Evolutionary conservation across 192 early-diverging fungal genomes (phyloP).

Genomic region (Coemansia sp.): DNA sequence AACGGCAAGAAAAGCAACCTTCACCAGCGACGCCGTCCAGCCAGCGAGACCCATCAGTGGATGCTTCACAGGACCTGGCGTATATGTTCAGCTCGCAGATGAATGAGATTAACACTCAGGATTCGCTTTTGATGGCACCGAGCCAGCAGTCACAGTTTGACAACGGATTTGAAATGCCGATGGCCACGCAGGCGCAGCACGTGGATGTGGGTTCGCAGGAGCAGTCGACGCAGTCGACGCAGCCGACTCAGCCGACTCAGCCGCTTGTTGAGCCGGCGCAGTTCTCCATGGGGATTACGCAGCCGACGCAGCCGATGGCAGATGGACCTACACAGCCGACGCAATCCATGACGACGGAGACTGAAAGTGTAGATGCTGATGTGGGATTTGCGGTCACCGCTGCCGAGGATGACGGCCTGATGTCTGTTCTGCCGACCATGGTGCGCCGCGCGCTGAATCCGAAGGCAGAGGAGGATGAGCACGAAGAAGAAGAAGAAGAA

Average conservation of each 20-base stretch:
- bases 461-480: neutral
- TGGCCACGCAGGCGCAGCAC: neutral
- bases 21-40: neutral
- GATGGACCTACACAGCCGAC: conserved; percentile 12
- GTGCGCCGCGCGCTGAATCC: conserved; percentile 28
- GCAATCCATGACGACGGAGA: conserved; percentile 16
- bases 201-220: neutral
- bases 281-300: conserved; percentile 7
- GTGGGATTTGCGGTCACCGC: neutral
- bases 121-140: conserved; percentile 52
- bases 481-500: no score
- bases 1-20: neutral
- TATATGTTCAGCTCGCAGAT: conserved; percentile 30
- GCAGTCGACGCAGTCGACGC: neutral
- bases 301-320: conserved; percentile 4
- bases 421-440: conserved; percentile 22
- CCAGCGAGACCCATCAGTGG: neutral
- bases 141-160: conserved; percentile 3
- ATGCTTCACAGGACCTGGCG: conserved; percentile 32
- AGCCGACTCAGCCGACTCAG: conserved; percentile 32
- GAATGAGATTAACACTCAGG: conserved; percentile 35
- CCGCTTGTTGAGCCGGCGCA: conserved; percentile 7
- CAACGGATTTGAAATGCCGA: neutral
- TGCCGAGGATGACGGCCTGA: conserved; percentile 6
- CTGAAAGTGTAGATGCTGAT: neutral